phyloP scores from a whole-genome alignment of 768 basidiomycete genomes.

The Dioszegia hungarica region DNA sequence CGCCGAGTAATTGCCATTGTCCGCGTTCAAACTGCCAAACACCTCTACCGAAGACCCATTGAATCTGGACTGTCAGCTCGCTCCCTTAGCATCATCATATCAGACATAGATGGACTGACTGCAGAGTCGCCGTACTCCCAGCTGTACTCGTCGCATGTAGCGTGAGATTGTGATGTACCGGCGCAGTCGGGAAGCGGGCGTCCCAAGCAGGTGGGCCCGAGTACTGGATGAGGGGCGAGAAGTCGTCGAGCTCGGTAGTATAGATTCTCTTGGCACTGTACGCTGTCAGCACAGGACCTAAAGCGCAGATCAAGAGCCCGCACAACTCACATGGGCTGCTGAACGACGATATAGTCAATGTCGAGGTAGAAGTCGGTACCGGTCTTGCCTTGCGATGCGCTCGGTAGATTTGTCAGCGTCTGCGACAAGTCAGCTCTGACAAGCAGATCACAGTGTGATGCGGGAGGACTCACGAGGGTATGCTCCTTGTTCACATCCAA shows the following conservation, averaged over 20 bases:
- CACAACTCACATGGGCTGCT: background rate
- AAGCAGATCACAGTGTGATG: background rate
- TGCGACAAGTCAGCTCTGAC: background rate
- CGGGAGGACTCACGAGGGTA: conserved; percentile 20
- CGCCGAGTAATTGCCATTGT: background rate
- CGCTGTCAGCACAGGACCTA: no score
- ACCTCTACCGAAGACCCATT: conserved; percentile 6
- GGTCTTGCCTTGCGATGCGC: conserved; percentile 12
- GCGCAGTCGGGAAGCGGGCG: background rate
- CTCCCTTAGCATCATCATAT: background rate
- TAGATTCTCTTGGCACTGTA: conserved; percentile 4
- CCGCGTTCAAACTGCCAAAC: background rate
- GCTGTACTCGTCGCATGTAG: conserved; percentile 7
- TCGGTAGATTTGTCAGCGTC: conserved; percentile 1
- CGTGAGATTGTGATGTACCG: conserved; percentile 19
- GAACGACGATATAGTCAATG: conserved; percentile 28
- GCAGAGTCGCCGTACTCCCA: conserved; percentile 11
- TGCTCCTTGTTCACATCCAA: conserved; percentile 13
- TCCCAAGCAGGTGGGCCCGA: conserved; percentile 5
- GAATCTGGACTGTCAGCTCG: conserved; percentile 3
- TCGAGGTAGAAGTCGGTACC: conserved; percentile 17
- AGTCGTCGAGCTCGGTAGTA: conserved; percentile 26
- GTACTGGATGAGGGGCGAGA: conserved; percentile 11
- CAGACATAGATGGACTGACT: background rate
- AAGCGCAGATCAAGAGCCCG: background rate